Base-by-base conservation (phyloP, 2,329 filamentous ascomycete species). In the Phyllosticta citribraziliensis region DNA sequence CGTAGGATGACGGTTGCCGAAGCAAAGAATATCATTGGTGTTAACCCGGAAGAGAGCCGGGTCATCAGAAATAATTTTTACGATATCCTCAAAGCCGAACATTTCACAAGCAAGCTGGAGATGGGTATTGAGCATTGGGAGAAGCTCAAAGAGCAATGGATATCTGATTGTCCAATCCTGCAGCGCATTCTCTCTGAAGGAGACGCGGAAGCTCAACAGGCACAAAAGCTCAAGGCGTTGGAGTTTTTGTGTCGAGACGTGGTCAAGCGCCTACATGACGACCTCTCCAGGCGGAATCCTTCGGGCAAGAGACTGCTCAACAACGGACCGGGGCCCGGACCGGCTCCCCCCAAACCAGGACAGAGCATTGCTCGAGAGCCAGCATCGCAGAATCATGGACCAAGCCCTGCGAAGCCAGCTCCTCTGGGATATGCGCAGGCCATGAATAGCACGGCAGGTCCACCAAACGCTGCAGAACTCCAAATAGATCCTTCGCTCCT, bases 221-320 rank as follows among this genome's bases (percentile, higher is more conserved):
- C 74, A 22, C 73, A 78, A 54, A 88, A 85, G 70, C 70, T 83
- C 35, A 85, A 83, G 65, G 87, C 87, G 1, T 72, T 92, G 55
- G 87, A 92, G 64, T 79, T 88, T 0, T 75, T 94, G 3, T 88
- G 87, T 58, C 81, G 85, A 57, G 89, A 93, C 72, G 87, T 90
- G 19, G 86, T 89, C 81, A 92, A 92, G 74, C 81, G 89, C 55
- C 79, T 88, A 58, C 82, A 87, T 40, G 87, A 90, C 67, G 86
- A 89, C 65, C 82, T 83, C 63, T 78, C 78, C 0, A 84, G 82
- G 65, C 78, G 80, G 60, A 77, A 84, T 67, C 75, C 79, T 2
- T 76, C 76, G 14, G 76, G 76, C 60, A 76, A 73, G 69, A 77
- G 75, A 66, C 68, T 72, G 53, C 54, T 66, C 27, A 70, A 74